Conservation (phyloP, 257 asterid genomes). For the Thymus quinquecostatus region DNA sequence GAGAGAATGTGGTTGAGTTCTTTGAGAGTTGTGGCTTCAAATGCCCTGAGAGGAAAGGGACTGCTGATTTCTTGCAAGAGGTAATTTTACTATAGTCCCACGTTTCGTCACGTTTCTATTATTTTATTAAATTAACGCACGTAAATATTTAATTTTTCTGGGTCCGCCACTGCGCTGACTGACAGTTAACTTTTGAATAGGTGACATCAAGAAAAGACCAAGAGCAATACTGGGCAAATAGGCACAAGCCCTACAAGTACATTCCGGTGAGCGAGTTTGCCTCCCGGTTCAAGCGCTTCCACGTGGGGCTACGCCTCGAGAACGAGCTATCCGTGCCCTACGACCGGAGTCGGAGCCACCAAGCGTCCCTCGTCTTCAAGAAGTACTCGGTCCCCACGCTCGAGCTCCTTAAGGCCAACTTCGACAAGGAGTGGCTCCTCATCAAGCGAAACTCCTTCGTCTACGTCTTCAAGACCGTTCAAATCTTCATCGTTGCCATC, state of each 20-base stretch:
- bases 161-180: neutral
- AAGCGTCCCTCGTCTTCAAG: conserved; percentile 59
- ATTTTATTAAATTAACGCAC: neutral
- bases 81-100: conserved; percentile 20
- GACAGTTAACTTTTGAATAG: conserved; percentile 22
- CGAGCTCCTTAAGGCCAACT: conserved; percentile 63
- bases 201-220: conserved; percentile 77
- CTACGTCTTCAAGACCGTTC: conserved; percentile 66
- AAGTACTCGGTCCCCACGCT: conserved; percentile 45
- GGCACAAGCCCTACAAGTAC: conserved; percentile 43
- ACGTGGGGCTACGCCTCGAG: conserved; percentile 53
- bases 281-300: conserved; percentile 51
- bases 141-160: too few relatives aligned
- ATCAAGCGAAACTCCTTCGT: conserved; percentile 68
- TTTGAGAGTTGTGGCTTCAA: conserved; percentile 64
- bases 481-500: conserved; percentile 59
- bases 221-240: conserved; percentile 68
- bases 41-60: conserved; percentile 78
- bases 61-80: conserved; percentile 61
- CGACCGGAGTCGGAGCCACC: conserved; percentile 48
- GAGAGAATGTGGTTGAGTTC: conserved; percentile 51
- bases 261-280: conserved; percentile 53
- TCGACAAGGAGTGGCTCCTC: conserved; percentile 71
- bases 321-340: conserved; percentile 63
- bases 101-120: neutral